phyloP scores from a whole-genome alignment of 2,329 filamentous ascomycete species.

The Chaetomiaceae sp. region DNA sequence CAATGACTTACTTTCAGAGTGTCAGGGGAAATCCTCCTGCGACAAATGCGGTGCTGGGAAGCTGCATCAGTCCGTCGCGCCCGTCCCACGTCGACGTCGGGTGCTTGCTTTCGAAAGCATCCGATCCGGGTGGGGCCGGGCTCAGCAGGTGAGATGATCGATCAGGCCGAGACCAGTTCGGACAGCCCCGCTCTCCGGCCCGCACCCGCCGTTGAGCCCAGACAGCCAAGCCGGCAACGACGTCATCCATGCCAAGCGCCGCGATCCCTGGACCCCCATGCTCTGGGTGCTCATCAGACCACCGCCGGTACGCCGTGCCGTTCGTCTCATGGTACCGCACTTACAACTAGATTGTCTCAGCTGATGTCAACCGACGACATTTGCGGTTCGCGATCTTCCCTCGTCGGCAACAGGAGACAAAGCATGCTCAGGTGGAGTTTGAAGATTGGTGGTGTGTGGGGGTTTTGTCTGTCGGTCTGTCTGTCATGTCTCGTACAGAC shows the following conservation, averaged over 20 bases:
- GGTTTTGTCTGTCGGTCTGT: no score
- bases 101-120: neutral
- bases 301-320: neutral
- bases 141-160: conserved; percentile 1
- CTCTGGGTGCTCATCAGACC: neutral
- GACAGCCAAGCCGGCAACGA: conserved; percentile 13
- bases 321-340: neutral
- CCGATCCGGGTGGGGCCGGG: conserved; percentile 1
- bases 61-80: neutral
- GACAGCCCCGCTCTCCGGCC: conserved; percentile 16
- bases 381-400: neutral
- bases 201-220: neutral
- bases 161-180: conserved; percentile 11
- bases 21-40: no score
- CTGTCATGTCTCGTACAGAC: neutral
- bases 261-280: neutral
- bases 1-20: neutral
- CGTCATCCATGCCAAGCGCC: conserved; percentile 10
- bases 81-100: no score
- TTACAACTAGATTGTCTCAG: neutral
- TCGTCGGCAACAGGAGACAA: neutral
- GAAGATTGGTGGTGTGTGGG: no score
- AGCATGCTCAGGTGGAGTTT: neutral
- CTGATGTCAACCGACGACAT: neutral
- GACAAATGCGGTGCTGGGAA: no score